Base-by-base conservation (phyloP, 352 stramenopile species). In the Phytophthora pistaciae region DNA sequence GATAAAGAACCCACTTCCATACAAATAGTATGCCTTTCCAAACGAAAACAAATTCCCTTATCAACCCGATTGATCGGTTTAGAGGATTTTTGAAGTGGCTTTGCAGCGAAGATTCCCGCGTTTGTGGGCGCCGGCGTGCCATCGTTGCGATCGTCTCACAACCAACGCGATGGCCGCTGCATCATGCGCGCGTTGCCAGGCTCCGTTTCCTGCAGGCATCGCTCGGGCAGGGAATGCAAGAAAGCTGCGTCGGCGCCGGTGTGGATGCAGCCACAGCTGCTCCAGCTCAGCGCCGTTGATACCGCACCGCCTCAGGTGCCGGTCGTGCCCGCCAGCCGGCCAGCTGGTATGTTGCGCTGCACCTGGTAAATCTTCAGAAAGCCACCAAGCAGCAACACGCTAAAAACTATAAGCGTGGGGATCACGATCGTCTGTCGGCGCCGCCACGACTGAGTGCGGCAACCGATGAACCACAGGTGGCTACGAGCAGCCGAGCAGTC, bases 51-150 rank as follows among this genome's bases (percentile, higher is more conserved):
- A 27, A 68, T 75, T 29, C 10, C 33, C 49, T 27, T 7, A 44
- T 16, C 3, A 64, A 58, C 0, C 4, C 7, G 56, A 68, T 68
- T 18, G n/a, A 75, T 68, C 50, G n/a, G 18, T 25, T 74, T 74
- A 10, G 23, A 54, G 54, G 61, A 70, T 70, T 70, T 74, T 74
- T 74, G 55, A 70, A 62, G 53, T 70, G 46, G 59, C 53, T n/a
- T n/a, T 21, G 27, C 46, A 36, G 9, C n/a, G n/a, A 72, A 66
- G 42, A 70, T 60, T 70, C 63, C 21, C 11, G 21, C 18, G 20
- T 61, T 67, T 21, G 25, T 70, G 38, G 61, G 11, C 67, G 36
- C 67, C 31, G 8, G 8, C 42, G 42, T 69, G 53, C 38, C 60
- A 62, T 68, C 64, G 58, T 62, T 16, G 14, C 27, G n/a, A 61